Evolutionary conservation across 2,329 filamentous ascomycete species (phyloP).

Genomic region (Xenoacremonium recifei): DNA sequence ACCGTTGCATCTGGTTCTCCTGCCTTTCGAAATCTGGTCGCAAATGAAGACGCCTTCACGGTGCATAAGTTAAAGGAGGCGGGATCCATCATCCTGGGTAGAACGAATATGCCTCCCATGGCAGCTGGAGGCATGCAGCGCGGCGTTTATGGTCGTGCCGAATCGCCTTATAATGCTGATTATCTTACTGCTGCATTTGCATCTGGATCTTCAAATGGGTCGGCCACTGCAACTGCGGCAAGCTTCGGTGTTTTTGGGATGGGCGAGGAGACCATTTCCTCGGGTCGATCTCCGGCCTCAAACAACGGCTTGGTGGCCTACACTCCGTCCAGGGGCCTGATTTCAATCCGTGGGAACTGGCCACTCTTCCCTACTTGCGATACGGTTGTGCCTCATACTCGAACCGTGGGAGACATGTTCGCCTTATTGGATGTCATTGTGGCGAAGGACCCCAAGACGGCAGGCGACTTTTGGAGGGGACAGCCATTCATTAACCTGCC

Average conservation of each 20-base stretch:
- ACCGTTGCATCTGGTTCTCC: conserved; percentile 52
- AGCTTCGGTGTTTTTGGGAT: conserved; percentile 52
- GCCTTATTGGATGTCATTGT: conserved; percentile 9
- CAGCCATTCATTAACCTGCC: conserved; percentile 9
- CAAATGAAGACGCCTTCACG: conserved; percentile 50
- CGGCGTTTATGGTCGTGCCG: conserved; percentile 52
- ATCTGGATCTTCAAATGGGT: conserved; percentile 56
- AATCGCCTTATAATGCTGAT: conserved; percentile 52
- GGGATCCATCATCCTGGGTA: conserved; percentile 34
- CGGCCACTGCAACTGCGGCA: conserved; percentile 46
- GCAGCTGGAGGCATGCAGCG: conserved; percentile 56
- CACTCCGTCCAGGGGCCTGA: conserved; percentile 10
- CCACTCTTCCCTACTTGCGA: conserved; percentile 10
- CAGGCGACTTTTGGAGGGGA: conserved; percentile 13
- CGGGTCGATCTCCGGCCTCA: conserved; percentile 43
- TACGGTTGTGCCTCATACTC: conserved; percentile 10
- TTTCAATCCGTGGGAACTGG: conserved; percentile 15
- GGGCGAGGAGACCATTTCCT: conserved; percentile 54
- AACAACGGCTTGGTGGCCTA: conserved; percentile 14
- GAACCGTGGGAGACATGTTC: conserved; percentile 11
- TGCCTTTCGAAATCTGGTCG: conserved; percentile 48
- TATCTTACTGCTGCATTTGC: conserved; percentile 54
- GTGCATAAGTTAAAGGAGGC: conserved; percentile 41
- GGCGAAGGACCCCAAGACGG: neutral
- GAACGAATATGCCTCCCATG: conserved; percentile 57